Conservation (phyloP, 2,329 filamentous ascomycete genomes). For the Fusarium longipes region DNA sequence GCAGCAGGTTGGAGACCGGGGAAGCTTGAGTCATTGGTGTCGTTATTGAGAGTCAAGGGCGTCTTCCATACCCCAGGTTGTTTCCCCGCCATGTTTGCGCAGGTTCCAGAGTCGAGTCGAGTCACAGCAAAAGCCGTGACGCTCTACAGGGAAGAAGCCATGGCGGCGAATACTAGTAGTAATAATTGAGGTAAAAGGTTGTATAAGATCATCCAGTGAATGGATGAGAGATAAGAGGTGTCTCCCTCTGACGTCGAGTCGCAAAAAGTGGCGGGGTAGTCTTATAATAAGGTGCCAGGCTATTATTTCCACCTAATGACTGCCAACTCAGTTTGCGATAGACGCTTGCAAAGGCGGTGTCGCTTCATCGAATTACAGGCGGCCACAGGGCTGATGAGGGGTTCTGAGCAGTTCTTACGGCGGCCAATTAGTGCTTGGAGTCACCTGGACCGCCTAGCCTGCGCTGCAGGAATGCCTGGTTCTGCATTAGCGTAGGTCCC, state of each 20-base stretch:
- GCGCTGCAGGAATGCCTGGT: conserved; percentile 48
- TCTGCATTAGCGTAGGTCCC: conserved; percentile 16
- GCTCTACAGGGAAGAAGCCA: conserved; percentile 62
- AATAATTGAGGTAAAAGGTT: conserved; percentile 18
- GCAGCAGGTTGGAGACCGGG: conserved; percentile 60
- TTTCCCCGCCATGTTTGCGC: conserved; percentile 65
- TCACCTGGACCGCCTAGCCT: conserved; percentile 9
- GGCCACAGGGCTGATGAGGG: conserved; percentile 42
- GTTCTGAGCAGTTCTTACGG: conserved; percentile 34
- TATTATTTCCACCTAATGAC: background rate
- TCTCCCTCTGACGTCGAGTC: conserved; percentile 40
- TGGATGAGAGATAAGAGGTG: conserved; percentile 35
- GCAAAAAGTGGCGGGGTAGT: conserved; percentile 44
- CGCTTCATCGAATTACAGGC: conserved; percentile 41
- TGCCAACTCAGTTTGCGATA: conserved; percentile 20
- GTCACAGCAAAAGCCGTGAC: conserved; percentile 67
- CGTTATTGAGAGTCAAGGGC: conserved; percentile 55
- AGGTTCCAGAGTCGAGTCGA: conserved; percentile 53
- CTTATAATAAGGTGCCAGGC: conserved; percentile 13
- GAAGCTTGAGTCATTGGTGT: conserved; percentile 62
- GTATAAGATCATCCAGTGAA: conserved; percentile 32
- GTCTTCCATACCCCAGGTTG: conserved; percentile 61
- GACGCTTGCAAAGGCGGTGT: conserved; percentile 42
- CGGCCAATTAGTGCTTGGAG: conserved; percentile 31
- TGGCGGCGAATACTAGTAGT: conserved; percentile 43